Evolutionary conservation across 179 eudicot genomes (phyloP), one percentile per base, ranked within the genome.

Genomic region (Vitellaria paradoxa): DNA sequence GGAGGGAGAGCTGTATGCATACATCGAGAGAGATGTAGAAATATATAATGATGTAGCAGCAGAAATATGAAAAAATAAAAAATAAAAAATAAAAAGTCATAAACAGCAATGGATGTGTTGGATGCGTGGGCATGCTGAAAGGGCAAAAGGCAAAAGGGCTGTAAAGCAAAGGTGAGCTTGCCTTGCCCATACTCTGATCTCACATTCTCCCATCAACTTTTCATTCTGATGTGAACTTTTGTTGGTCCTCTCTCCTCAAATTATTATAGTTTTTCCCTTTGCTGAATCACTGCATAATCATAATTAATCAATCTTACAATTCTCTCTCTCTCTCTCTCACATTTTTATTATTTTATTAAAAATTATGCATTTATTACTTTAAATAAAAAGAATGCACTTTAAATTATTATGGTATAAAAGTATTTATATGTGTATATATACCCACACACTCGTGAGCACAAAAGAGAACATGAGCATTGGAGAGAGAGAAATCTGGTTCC

Each of bases 181-280:
- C 11, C 70, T 76, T 82, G 81, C 90, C 88, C 90, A 87, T 89
- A 73, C 92, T 78, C 87, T 76, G 78, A 78, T 78, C 79, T 82
- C 86, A 85, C 87, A 84, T 85, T 87, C 84, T 68, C 83, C 80
- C 81, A 81, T 84, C 83, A 65, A 42, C 78, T 84, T 84, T 85
- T 86, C 78, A 61, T 30, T 63, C 74, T 76, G 84, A 87, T 81
- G 76, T 82, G 83, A 86, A 81, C 77, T 66, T 81, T 82, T 81
- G 86, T 87, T 85, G 89, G 81, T 42, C 84, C 63, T 7, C 9
- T 65, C 55, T 4, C 55, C 3, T 12, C 50, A 9, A 64, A 60
- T 77, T 81, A 75, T 83, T 78, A 65, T 61, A 6, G 15, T 65
- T 20, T 59, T 82, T 77, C 77, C 75, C 50, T 69, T 78, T 65